Evolutionary conservation across 1,284 basidiomycete species (phyloP).

Genomic region (Tylopilus sp.): DNA sequence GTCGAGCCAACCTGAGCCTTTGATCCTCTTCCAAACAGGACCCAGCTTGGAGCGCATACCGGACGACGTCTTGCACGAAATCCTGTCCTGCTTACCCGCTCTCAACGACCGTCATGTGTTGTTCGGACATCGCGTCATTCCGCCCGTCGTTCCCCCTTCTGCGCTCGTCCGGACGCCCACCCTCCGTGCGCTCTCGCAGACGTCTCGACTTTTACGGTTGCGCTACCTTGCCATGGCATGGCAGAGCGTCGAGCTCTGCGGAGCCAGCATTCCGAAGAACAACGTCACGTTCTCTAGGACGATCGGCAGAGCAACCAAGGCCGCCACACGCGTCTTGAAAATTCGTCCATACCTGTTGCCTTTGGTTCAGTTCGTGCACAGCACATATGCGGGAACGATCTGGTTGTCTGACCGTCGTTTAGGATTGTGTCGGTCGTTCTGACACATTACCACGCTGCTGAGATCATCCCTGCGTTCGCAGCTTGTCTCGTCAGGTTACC

Average conservation of each 20-base stretch:
- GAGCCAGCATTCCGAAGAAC: not conserved
- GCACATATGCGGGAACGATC: no score
- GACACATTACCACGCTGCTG: slow-evolving; percentile 1
- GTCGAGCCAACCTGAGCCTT: not conserved
- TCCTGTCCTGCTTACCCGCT: slow-evolving; percentile 8
- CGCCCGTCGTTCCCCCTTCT: no score
- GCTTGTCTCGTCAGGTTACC: slow-evolving; percentile 32
- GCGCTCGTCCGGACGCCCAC: slow-evolving; percentile 3
- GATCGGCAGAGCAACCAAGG: not conserved
- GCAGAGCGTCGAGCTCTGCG: slow-evolving; percentile 12
- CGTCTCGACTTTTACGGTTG: slow-evolving; percentile 7
- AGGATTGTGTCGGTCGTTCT: slow-evolving; percentile 30
- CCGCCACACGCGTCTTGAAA: not conserved
- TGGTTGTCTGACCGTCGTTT: not conserved
- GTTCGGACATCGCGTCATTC: no score
- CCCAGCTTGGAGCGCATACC: slow-evolving; percentile 13
- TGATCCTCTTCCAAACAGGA: slow-evolving; percentile 3
- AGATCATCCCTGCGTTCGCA: slow-evolving; percentile 31
- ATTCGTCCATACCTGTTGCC: slow-evolving; percentile 5
- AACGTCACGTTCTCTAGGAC: not conserved
- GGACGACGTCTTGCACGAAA: slow-evolving; percentile 12
- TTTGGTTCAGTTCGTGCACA: slow-evolving; percentile 12
- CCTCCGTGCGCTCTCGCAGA: slow-evolving; percentile 9
- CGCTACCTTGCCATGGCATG: slow-evolving; percentile 20
- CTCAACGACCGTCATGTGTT: not conserved